Evolutionary conservation across 108 stramenopile genomes (phyloP).

Genomic region (Heterococcus sp.): DNA sequence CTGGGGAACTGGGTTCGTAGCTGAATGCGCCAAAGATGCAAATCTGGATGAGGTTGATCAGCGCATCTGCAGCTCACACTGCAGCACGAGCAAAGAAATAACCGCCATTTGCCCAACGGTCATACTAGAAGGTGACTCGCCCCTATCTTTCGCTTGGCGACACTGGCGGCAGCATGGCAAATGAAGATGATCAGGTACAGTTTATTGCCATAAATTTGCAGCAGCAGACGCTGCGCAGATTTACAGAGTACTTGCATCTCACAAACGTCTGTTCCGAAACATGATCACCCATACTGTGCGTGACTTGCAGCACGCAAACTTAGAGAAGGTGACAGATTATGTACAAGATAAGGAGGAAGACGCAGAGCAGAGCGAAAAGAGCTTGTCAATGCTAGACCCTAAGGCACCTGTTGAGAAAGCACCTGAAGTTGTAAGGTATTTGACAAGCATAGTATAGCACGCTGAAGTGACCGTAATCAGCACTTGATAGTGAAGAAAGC

Average conservation of each 20-base stretch:
- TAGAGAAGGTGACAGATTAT: background rate
- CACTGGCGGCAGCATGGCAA: no score
- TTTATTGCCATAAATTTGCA: background rate
- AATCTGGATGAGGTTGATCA: background rate
- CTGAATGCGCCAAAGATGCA: background rate
- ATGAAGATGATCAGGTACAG: background rate
- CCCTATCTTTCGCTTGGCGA: no score
- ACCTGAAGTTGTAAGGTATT: background rate
- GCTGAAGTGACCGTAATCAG: background rate
- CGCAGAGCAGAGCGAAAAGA: background rate
- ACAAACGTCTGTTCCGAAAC: background rate
- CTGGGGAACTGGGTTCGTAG: background rate
- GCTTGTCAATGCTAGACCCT: background rate
- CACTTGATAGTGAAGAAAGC: no score
- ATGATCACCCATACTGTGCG: no score
- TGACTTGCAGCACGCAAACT: background rate
- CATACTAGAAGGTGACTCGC: no score
- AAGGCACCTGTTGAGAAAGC: no score
- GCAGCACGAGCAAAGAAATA: no score
- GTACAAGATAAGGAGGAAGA: background rate
- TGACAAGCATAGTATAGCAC: background rate
- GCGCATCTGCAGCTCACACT: background rate
- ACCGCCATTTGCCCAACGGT: no score
- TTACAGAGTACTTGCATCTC: background rate
- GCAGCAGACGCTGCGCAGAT: no score